Evolutionary conservation across 2,329 filamentous ascomycete genomes (phyloP).

Genomic region (Blumeria graminis): DNA sequence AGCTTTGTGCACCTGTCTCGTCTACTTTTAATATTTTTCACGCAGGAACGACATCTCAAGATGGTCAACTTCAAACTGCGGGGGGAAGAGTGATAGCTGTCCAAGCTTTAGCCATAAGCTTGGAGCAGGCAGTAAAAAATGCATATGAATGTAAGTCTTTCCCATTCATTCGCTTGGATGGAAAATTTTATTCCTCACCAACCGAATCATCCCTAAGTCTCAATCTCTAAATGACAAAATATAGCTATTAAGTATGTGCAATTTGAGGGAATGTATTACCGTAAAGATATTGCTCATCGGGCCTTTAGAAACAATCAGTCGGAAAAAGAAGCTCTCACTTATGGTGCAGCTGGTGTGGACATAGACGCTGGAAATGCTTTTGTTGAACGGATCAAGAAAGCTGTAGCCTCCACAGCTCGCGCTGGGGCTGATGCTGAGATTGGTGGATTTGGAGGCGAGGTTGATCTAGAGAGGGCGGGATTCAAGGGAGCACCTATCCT

Average conservation of each 20-base stretch:
- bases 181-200: too few species aligned
- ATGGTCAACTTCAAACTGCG: slow-evolving; percentile 43
- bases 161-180: background rate
- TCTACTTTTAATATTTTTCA: slow-evolving; percentile 60
- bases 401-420: slow-evolving; percentile 63
- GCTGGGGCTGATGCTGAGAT: slow-evolving; percentile 82
- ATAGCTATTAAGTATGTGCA: slow-evolving; percentile 30
- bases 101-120: slow-evolving; percentile 51
- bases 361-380: slow-evolving; percentile 88
- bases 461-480: slow-evolving; percentile 52
- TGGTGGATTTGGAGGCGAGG: slow-evolving; percentile 78
- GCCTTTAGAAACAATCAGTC: slow-evolving; percentile 27
- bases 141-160: slow-evolving; percentile 47
- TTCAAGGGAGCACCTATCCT: slow-evolving; percentile 54
- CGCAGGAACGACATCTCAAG: slow-evolving; percentile 53
- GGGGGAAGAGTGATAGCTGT: slow-evolving; percentile 86
- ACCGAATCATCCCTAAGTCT: too few species aligned
- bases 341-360: slow-evolving; percentile 78
- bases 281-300: slow-evolving; percentile 76
- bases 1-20: slow-evolving; percentile 20
- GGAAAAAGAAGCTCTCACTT: slow-evolving; percentile 41
- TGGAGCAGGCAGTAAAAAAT: slow-evolving; percentile 62
- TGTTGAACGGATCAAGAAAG: slow-evolving; percentile 70
- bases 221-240: background rate
- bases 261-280: slow-evolving; percentile 36